Conservation (phyloP, 805 yeast genomes). For the Yarrowia porcina region DNA sequence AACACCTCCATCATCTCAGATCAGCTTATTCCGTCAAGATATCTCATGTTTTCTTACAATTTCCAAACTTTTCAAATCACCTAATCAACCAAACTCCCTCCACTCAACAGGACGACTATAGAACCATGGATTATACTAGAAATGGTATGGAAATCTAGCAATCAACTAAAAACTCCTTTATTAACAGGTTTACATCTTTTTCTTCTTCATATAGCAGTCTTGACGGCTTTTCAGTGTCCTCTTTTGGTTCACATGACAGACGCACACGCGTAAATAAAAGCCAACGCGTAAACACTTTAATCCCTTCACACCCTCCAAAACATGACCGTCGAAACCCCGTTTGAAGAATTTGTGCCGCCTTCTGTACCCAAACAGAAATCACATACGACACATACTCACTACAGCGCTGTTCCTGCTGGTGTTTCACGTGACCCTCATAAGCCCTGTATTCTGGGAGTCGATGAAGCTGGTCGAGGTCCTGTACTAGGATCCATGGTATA, state of each 20-base stretch:
- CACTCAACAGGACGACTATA: too few relatives aligned
- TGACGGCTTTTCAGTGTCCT: background rate
- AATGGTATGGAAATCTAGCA: too few relatives aligned
- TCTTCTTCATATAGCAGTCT: too few relatives aligned
- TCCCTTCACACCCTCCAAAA: background rate
- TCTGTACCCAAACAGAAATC: background rate
- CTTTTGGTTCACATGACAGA: background rate
- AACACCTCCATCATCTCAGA: too few relatives aligned
- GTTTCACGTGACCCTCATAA: background rate
- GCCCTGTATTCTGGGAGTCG: slow-evolving; percentile 69
- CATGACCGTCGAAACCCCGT: background rate
- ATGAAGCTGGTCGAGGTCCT: slow-evolving; percentile 99
- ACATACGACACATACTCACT: background rate
- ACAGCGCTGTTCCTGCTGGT: background rate
- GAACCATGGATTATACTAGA: too few relatives aligned
- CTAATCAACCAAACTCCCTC: too few relatives aligned
- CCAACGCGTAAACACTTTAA: background rate
- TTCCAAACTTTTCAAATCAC: too few relatives aligned
- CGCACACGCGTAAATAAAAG: background rate
- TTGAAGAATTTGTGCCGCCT: slow-evolving; percentile 4
- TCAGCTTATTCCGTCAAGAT: too few relatives aligned
- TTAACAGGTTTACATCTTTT: too few relatives aligned
- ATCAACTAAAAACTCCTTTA: too few relatives aligned
- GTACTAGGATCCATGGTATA: slow-evolving; percentile 98
- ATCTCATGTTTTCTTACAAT: too few relatives aligned